phyloP scores from a whole-genome alignment of 2,329 filamentous ascomycete genomes.

The Phialophora expanda region DNA sequence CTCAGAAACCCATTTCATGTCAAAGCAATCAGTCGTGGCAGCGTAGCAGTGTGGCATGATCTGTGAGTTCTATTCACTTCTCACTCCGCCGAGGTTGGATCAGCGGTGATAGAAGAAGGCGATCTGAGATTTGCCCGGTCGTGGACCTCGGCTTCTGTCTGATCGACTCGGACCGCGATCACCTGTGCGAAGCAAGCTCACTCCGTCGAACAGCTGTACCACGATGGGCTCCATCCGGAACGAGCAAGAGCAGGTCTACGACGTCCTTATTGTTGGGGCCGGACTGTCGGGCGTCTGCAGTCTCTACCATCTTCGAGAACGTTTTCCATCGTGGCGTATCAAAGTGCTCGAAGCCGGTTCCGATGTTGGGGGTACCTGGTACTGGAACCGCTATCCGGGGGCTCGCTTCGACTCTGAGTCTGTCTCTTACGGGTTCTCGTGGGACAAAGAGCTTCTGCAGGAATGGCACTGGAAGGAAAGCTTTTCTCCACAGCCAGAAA shows the following conservation, averaged over 20 bases:
- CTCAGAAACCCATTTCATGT: too few species aligned
- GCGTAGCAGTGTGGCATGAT: too few species aligned
- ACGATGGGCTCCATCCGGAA: slow-evolving; percentile 12
- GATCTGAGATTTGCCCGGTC: too few species aligned
- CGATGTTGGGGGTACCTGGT: slow-evolving; percentile 52
- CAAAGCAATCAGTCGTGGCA: too few species aligned
- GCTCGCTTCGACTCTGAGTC: slow-evolving; percentile 61
- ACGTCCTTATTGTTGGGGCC: slow-evolving; percentile 36
- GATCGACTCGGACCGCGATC: too few species aligned
- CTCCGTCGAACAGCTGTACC: neutral
- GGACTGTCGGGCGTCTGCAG: slow-evolving; percentile 35
- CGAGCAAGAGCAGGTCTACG: slow-evolving; percentile 16
- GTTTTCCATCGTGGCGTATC: slow-evolving; percentile 39
- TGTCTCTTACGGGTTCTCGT: slow-evolving; percentile 60
- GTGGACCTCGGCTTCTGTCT: too few species aligned
- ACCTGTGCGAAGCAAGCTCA: too few species aligned
- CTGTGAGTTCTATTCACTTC: too few species aligned
- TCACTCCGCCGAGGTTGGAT: too few species aligned
- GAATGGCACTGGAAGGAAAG: slow-evolving; percentile 54
- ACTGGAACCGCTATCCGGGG: slow-evolving; percentile 62
- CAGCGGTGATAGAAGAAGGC: too few species aligned
- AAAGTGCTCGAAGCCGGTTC: slow-evolving; percentile 46
- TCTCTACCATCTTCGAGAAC: slow-evolving; percentile 42
- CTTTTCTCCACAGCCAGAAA: slow-evolving; percentile 49
- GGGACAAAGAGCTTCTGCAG: slow-evolving; percentile 45